A percentile compares a stretch with the other conserved stretches of the same genome.
Conservation (phyloP, 352 stramenopile species). For the Globisporangium yorkense region DNA sequence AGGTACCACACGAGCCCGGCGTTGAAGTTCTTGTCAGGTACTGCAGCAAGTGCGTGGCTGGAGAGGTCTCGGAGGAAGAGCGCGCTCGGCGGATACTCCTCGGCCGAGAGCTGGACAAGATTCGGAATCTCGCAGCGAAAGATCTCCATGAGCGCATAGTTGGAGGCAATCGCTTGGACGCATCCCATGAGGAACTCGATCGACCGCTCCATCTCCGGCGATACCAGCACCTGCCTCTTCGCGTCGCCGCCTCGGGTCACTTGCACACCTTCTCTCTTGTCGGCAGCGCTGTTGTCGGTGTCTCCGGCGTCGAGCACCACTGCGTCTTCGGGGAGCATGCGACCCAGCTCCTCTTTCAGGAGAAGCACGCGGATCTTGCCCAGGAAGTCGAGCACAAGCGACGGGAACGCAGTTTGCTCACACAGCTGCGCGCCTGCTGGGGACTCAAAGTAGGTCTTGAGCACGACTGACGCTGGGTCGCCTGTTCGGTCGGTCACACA, state of each 20-base stretch:
- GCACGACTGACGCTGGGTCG: conserved; percentile 23
- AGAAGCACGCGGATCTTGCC: conserved; percentile 42
- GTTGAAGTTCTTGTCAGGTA: conserved; percentile 63
- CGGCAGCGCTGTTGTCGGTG: too few relatives aligned
- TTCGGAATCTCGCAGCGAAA: conserved; percentile 72
- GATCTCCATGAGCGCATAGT: conserved; percentile 42
- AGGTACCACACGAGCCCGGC: conserved; percentile 72
- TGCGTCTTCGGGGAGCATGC: conserved; percentile 8
- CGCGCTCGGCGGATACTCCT: conserved; percentile 48
- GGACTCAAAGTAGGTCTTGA: conserved; percentile 53
- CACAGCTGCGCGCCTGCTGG: conserved; percentile 35
- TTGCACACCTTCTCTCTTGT: too few relatives aligned
- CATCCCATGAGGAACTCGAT: conserved; percentile 60
- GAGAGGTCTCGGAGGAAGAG: conserved; percentile 46
- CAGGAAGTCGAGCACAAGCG: conserved; percentile 60
- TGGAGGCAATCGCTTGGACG: conserved; percentile 47
- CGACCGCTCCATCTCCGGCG: conserved; percentile 23
- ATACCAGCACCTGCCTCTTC: neutral
- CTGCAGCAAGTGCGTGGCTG: conserved; percentile 31
- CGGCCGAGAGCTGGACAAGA: conserved; percentile 47
- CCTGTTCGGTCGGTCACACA: conserved; percentile 11
- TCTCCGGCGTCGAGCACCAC: neutral
- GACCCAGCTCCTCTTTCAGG: conserved; percentile 36
- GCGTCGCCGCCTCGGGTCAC: neutral
- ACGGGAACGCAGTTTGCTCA: conserved; percentile 65